Evolutionary conservation across 1,139 yeast genomes (phyloP).

Genomic region (Magnusiomyces magnusii): DNA sequence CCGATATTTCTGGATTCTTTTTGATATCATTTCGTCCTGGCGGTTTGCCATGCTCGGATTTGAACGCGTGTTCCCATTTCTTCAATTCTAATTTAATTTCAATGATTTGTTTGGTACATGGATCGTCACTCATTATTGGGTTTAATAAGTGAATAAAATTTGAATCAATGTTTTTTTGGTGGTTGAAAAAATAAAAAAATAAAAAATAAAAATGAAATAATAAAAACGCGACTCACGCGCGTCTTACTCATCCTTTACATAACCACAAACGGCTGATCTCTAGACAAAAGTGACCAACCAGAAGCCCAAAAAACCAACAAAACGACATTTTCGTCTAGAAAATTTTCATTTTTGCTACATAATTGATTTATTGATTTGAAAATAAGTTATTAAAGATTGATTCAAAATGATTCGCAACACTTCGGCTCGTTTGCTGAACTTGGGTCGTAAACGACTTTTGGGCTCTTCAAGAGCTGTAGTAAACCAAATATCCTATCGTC

Average conservation of each 20-base stretch:
- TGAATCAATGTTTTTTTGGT: not conserved
- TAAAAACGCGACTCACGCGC: not conserved
- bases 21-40: conserved; percentile 53
- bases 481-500: not conserved
- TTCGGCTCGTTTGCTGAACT: not conserved
- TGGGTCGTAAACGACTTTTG: not conserved
- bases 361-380: no score
- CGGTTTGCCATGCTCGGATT: conserved; percentile 37
- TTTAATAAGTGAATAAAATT: no score
- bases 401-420: not conserved
- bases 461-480: not conserved
- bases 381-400: not conserved
- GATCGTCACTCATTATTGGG: not conserved
- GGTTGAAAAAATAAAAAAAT: not conserved
- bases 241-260: not conserved
- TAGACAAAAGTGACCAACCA: not conserved
- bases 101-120: not conserved
- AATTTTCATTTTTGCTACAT: not conserved
- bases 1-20: conserved; percentile 36
- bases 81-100: conserved; percentile 42
- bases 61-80: conserved; percentile 54
- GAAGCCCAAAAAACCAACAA: no score
- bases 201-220: not conserved
- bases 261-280: not conserved
- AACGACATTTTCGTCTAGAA: not conserved